Evolutionary conservation across 352 stramenopile species (phyloP), one percentile per base, ranked within the genome.

Genomic region (Phytophthora capsici): DNA sequence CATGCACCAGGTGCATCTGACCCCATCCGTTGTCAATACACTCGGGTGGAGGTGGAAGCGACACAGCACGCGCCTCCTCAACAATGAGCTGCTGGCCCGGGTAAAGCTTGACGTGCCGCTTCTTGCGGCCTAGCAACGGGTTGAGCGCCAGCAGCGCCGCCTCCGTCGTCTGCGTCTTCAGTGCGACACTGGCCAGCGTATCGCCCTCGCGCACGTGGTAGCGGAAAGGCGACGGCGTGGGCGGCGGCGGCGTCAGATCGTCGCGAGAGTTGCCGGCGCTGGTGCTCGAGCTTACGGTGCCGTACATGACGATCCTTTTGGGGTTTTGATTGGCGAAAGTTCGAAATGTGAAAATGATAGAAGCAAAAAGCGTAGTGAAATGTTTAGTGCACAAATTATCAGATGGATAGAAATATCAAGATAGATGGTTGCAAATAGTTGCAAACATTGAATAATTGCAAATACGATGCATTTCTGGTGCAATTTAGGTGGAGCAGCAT

Each of bases 1-100:
- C 50, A 23, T 82, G 80, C 57, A 94, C 84, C 19, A 94, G 51
- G 51, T 95, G 87, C 85, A 95, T 94, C 44, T 92, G 82, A 1
- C 87, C 87, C 87, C 87, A 95, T 46, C 87, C 87, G 41, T 87
- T 78, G 73, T 95, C 87, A 45, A 95, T 94, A 57, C 70, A 83
- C 50, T 93, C 84, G 52, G 87, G 84, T 20, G 82, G 82, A 23
- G 85, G 87, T 22, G 87, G 84, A 48, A 95, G 58, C 25, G 84
- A 93, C 44, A 92, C 83, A 17, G 74, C 75, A 23, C 68, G 65
- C 48, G 84, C 79, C 45, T 91, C 79, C 58, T 94, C 86, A 30
- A 93, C 82, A 38, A 91, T 69, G 37, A 94, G 71, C 57, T 93
- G 80, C 69, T 94, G 86, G 17, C 86, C 86, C 0, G 82, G 46